Evolutionary conservation across 805 yeast genomes (phyloP).

Genomic region (Lipomyces mesembrius): DNA sequence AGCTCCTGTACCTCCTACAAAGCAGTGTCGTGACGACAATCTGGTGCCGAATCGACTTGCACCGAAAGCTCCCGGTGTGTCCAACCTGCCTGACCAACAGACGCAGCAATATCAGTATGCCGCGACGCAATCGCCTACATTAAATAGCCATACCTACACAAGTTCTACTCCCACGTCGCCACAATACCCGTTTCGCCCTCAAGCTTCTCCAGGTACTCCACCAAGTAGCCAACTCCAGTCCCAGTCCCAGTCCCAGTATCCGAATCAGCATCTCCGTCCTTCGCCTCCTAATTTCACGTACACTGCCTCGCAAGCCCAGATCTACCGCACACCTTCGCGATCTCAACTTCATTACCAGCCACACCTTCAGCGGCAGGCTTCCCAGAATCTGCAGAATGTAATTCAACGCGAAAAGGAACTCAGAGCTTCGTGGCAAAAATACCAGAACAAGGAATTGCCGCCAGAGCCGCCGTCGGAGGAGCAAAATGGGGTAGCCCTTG

Average conservation of each 20-base stretch:
- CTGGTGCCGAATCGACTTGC: constrained; percentile 43
- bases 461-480: constrained; percentile 24
- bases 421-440: constrained; percentile 22
- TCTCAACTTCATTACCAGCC: constrained; percentile 17
- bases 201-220: constrained; percentile 12
- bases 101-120: constrained; percentile 7
- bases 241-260: constrained; percentile 44
- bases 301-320: constrained; percentile 10
- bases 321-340: constrained; percentile 20
- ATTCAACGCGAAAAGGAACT: constrained; percentile 21
- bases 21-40: constrained; percentile 1
- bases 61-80: constrained; percentile 42
- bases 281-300: background rate
- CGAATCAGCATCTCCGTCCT: constrained; percentile 8
- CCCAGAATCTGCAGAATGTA: constrained; percentile 25
- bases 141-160: constrained; percentile 1
- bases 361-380: constrained; percentile 12
- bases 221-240: constrained; percentile 47
- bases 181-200: constrained; percentile 1
- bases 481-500: background rate
- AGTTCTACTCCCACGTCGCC: constrained; percentile 3
- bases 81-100: background rate
- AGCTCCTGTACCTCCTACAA: constrained; percentile 38
- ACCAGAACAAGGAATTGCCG: constrained; percentile 33
- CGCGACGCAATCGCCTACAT: background rate